Evolutionary conservation across 139 green algal species (phyloP).

Genomic region (Chlorella sorokiniana): DNA sequence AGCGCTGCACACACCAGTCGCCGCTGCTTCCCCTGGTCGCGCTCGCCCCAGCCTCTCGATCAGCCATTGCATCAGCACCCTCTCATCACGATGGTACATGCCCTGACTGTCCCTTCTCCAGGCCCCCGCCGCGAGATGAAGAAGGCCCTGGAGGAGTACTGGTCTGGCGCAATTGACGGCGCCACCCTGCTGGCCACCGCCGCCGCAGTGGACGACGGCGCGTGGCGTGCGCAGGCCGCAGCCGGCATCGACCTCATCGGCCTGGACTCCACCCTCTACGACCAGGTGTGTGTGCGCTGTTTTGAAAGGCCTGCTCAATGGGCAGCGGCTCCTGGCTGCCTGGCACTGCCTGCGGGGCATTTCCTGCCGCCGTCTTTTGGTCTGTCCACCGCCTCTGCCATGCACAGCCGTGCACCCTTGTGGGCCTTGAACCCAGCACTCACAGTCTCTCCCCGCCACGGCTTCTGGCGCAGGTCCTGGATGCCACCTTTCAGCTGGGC

Average conservation of each 20-base stretch:
- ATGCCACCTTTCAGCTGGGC: slow-evolving; percentile 78
- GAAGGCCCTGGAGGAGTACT: slow-evolving; percentile 81
- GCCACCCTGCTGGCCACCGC: slow-evolving; percentile 58
- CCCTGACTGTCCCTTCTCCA: slow-evolving; percentile 46
- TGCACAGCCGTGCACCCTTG: not conserved
- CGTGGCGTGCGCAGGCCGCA: slow-evolving; percentile 63
- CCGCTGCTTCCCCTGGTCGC: not conserved
- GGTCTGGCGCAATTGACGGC: slow-evolving; percentile 51
- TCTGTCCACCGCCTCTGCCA: not conserved
- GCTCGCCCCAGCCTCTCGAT: not conserved
- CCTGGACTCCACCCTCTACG: slow-evolving; percentile 87
- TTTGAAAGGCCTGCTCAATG: too few species aligned
- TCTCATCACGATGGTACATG: slow-evolving; percentile 37
- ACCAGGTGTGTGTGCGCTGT: slow-evolving; percentile 58
- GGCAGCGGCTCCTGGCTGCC: too few species aligned
- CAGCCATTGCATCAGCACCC: too few species aligned
- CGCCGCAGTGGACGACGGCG: slow-evolving; percentile 44
- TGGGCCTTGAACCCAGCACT: not conserved
- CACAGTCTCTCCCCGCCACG: too few species aligned
- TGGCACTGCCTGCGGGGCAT: too few species aligned
- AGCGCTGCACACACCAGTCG: too few species aligned
- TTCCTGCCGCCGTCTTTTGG: too few species aligned
- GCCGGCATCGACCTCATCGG: slow-evolving; percentile 69
- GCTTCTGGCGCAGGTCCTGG: slow-evolving; percentile 73
- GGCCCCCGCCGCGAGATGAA: slow-evolving; percentile 87